phyloP scores from a whole-genome alignment of 2,329 filamentous ascomycete genomes.

The Aspergillus sp. region DNA sequence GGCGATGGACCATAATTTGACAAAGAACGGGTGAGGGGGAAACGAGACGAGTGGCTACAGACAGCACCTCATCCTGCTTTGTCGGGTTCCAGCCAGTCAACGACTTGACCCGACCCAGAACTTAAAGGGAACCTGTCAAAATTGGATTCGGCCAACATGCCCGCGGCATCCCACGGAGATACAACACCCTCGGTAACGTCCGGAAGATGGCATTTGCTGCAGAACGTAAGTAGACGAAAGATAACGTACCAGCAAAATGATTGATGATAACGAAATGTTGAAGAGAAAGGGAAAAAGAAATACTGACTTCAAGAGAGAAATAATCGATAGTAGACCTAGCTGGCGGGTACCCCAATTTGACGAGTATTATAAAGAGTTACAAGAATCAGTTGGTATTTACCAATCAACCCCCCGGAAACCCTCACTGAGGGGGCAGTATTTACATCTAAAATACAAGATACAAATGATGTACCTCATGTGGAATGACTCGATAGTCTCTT shows the following conservation, averaged over 20 bases:
- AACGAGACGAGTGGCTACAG: neutral
- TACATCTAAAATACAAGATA: neutral
- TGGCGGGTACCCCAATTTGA: neutral
- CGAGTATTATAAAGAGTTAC: neutral
- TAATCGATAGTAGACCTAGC: neutral
- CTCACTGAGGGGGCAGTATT: neutral
- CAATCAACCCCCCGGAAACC: neutral
- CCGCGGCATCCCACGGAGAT: neutral
- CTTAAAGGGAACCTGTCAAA: neutral
- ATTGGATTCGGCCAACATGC: neutral
- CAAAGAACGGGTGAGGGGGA: slow-evolving; percentile 2
- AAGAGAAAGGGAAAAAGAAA: neutral
- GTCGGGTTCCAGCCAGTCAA: neutral
- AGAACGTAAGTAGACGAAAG: neutral
- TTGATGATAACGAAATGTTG: neutral
- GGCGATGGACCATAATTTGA: neutral
- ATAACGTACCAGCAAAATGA: neutral
- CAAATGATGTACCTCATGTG: neutral
- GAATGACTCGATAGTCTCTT: neutral
- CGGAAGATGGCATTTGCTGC: neutral
- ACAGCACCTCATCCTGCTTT: neutral
- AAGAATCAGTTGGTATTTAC: neutral
- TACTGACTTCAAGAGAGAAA: neutral
- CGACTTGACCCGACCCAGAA: too few species aligned
- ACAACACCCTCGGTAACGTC: neutral